Evolutionary conservation across 2,329 filamentous ascomycete species (phyloP), one percentile per base, ranked within the genome.

Genomic region (Tolypocladium amazonense): DNA sequence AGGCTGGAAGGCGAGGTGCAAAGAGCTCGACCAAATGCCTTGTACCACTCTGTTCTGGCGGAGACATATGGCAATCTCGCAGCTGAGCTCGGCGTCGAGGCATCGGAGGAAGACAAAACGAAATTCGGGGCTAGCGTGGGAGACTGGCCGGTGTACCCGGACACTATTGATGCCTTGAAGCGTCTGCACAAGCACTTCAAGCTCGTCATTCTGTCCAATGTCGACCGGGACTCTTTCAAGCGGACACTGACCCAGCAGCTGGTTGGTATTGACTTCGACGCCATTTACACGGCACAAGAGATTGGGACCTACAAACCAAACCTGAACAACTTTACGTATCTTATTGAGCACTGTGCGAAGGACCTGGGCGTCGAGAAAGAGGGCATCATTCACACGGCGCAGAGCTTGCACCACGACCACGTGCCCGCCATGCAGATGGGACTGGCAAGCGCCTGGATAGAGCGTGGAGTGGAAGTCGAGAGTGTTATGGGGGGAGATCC

Each of bases 271-370:
- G 56, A 55, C 11, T 79, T 90, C 66, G 86, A 88, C 65, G 79
- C 80, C 15, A 76, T 89, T 30, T 84, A 88, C 71, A 90, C 87
- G 2, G 88, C 88, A 1, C 77, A 91, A 71, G 82, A 88, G 53
- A 83, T 91, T 58, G 87, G 88, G 1, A 79, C 76, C 8, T 92
- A 91, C 71, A 92, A 92, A 75, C 89, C 89, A 0, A 74, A 81
- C 62, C 69, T 73, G 43, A 69, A 70, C 35, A 90, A 90, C 66
- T 92, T 92, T 64, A 76, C 81, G 59, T 87, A 88, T 67, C 74
- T 91, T 72, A 74, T 90, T 18, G 69, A 71, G 18, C 75, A 79
- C 39, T 79, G 82, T 23, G 62, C 80, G 66, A 65, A 71, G 3
- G 79, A 83, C 7, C 80, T 88, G 57, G 84, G 81, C 0, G 69